phyloP scores from a whole-genome alignment of 768 basidiomycete genomes.

The Leccinum broughii region DNA sequence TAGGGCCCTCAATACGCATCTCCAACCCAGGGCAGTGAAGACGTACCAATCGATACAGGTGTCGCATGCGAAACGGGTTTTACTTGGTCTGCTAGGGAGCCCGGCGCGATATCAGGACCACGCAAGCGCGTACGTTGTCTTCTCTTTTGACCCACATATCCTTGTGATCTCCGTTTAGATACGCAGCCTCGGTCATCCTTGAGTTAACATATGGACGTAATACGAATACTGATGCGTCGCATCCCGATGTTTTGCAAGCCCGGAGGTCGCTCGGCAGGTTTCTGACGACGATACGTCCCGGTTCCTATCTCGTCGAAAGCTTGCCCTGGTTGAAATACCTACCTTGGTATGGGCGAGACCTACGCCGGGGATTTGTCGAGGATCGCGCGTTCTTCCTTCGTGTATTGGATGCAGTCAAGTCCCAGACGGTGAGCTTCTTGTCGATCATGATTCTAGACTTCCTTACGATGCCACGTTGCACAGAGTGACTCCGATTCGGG shows the following conservation, averaged over 20 bases:
- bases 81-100: slow-evolving; percentile 16
- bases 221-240: slow-evolving; percentile 9
- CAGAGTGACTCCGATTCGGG: slow-evolving; percentile 23
- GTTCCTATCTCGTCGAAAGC: slow-evolving; percentile 36
- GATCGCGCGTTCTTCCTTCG: slow-evolving; percentile 48
- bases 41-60: slow-evolving; percentile 48
- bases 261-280: slow-evolving; percentile 25
- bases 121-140: slow-evolving; percentile 35
- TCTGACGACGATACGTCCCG: slow-evolving; percentile 24
- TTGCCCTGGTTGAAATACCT: slow-evolving; percentile 41
- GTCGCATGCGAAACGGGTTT: slow-evolving; percentile 23
- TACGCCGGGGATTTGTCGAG: slow-evolving; percentile 50
- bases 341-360: slow-evolving; percentile 59
- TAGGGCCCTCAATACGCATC: slow-evolving; percentile 54
- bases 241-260: slow-evolving; percentile 22
- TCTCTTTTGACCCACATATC: slow-evolving; percentile 32
- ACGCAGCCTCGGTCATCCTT: slow-evolving; percentile 16
- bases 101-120: slow-evolving; percentile 15
- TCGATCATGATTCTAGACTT: neutral
- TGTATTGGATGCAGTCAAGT: slow-evolving; percentile 44
- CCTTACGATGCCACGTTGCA: slow-evolving; percentile 4
- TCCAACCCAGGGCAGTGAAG: slow-evolving; percentile 47
- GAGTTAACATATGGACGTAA: slow-evolving; percentile 25
- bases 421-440: slow-evolving; percentile 37
- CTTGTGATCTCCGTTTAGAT: slow-evolving; percentile 11